Base-by-base conservation (phyloP, 2,329 filamentous ascomycete genomes). In the Aspergillus udagawae region DNA sequence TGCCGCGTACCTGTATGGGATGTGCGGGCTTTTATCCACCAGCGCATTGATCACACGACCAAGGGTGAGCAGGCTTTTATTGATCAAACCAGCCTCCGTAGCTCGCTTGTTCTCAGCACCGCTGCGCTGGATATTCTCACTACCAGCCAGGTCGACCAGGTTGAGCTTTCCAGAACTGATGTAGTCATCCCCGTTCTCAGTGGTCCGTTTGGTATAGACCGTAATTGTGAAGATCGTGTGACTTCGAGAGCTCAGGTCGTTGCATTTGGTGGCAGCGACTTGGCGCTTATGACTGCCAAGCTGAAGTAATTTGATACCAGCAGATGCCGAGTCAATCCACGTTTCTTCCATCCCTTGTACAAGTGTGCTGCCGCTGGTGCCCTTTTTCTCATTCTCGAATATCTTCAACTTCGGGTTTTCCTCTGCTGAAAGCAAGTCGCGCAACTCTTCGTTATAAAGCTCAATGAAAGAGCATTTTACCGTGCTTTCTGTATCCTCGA, bases 181-280 rank as follows among this genome's bases (percentile, higher is more conserved):
- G 68, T 90, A 92, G 60, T 97, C 93, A 70, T 97, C 92, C 3
- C 92, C 92, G 59, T 88, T 86, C 50, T 95, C 90, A 2, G 86
- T 85, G 0, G 85, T 85, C 60, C 89, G 87, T 75, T 96, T 96
- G 68, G 92, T 88, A 70, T 92, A 91, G 0, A 92, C 90, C 0
- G 93, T 97, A 59, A 99, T 90, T 7, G 94, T 97, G 70, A 99
- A 99, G 23, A 99, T 89, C 0, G 94, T 99, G 71, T 99, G 95
- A 78, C 92, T 96, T 73, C 94, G 87, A 67, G 92, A 97, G 75
- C 92, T 97, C 55, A 97, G 85, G 67, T 99, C 94, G 73, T 99
- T 99, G 83, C 94, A 99, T 75, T 97, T 97, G n/a, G 94, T 99
- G 3, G 95, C 92, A 5, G 94, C 95, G n/a, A 99, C 94, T 75